Conservation (phyloP, 2,329 filamentous ascomycete genomes). For the Lachnellula subtilissima region DNA sequence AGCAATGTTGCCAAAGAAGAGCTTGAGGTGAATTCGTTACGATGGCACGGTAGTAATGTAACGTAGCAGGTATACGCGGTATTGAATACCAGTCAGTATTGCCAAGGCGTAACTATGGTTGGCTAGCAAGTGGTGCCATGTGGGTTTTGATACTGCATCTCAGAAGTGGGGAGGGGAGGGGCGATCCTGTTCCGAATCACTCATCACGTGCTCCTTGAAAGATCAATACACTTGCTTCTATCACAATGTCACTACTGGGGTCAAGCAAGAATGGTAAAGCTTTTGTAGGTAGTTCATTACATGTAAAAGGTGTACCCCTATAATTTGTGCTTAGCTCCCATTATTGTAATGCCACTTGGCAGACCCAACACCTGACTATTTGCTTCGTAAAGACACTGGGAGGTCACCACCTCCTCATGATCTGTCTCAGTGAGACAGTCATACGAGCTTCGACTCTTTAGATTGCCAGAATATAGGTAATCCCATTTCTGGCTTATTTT, state of each 20-base stretch:
- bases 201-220: background rate
- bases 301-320: background rate
- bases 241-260: no score
- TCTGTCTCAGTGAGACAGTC: constrained; percentile 38
- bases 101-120: background rate
- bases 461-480: constrained; percentile 40
- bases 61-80: background rate
- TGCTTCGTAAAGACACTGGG: constrained; percentile 34
- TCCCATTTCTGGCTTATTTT: constrained; percentile 37
- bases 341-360: constrained; percentile 38
- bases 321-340: background rate
- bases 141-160: background rate
- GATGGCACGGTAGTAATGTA: background rate
- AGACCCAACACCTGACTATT: constrained; percentile 44
- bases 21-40: background rate
- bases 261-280: no score
- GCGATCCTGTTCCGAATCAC: background rate
- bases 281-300: no score
- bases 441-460: constrained; percentile 33
- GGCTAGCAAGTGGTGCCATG: background rate
- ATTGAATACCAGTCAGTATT: background rate
- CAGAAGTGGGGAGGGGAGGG: background rate
- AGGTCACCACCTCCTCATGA: constrained; percentile 24
- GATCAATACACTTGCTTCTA: no score
- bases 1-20: background rate